Base-by-base conservation (phyloP, 306 rosid species). In the Corylus heterophylla region DNA sequence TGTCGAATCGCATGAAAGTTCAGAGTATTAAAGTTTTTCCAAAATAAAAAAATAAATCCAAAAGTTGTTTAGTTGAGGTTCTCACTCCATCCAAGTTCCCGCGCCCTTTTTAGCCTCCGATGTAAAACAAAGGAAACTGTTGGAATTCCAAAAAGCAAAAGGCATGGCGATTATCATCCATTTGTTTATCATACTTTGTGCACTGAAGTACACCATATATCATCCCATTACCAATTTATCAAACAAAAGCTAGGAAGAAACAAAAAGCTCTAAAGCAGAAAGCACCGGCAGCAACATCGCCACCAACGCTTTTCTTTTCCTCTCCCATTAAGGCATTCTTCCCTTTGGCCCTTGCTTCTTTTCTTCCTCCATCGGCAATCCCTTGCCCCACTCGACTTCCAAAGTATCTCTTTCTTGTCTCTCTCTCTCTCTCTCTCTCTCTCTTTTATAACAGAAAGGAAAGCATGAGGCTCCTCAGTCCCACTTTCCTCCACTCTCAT, bases 311-410 rank as follows among this genome's bases (percentile, higher is more conserved):
- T n/a, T 20, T 2, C 12, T 9, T 20, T 20, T 22, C 9, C 4
- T 8, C 35, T 3, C 4, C 27, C 49, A 45, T 45, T 45, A 45
- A 1, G 35, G 35, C 35, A 31, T 45, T 4, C 7, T 56, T 20
- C 16, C 12, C 13, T 59, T 22, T 59, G 66, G 35, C 66, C 25
- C 18, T 67, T 67, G 39, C 20, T 39, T 39, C 72, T 8, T 67
- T 67, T 67, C 72, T 67, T 67, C 51, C 29, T 0, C 12, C 72
- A 7, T 0, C 50, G 18, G 72, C 48, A 39, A 67, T 39, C 51
- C 27, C 51, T 67, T 67, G 29, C 72, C 72, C 29, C 72, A 67
- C 51, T 2, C 50, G 12, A 8, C 72, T 67, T 22, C 72, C 72
- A 39, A 67, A 67, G 72, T 16, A 39, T 67, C 72, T 67, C 72